phyloP scores from a whole-genome alignment of 2,329 filamentous ascomycete genomes.

The Xylariaceae sp. region DNA sequence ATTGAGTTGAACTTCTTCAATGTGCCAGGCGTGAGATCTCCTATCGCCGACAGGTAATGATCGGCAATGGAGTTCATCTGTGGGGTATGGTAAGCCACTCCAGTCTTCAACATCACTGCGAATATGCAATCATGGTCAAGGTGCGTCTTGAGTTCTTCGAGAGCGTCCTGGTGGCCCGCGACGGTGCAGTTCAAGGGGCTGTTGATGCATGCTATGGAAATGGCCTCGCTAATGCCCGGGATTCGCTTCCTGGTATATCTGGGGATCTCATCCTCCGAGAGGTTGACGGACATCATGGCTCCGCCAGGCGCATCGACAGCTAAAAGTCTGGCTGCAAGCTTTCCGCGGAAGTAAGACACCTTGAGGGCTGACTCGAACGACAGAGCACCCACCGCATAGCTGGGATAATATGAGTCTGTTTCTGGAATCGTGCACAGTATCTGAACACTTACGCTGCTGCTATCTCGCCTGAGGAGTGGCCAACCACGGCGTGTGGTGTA shows the following conservation, averaged over 20 bases:
- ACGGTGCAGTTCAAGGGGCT: constrained; percentile 23
- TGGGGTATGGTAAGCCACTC: constrained; percentile 45
- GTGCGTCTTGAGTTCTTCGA: constrained; percentile 14
- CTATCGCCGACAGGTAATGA: constrained; percentile 30
- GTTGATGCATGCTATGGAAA: constrained; percentile 25
- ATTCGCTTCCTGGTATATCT: constrained; percentile 12
- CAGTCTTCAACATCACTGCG: constrained; percentile 33
- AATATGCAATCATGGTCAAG: constrained; percentile 24
- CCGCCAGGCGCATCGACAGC: constrained; percentile 16
- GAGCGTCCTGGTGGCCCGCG: constrained; percentile 22
- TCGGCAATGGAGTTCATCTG: constrained; percentile 37
- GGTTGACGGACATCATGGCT: constrained; percentile 24
- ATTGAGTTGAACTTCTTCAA: constrained; percentile 31
- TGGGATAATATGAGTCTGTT: too few species aligned
- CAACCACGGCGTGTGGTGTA: constrained; percentile 25
- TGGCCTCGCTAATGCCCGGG: constrained; percentile 14
- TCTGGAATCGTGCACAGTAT: too few species aligned
- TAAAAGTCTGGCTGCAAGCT: constrained; percentile 12
- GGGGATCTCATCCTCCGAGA: constrained; percentile 22
- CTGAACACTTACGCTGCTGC: constrained; percentile 19
- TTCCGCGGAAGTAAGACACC: constrained; percentile 27
- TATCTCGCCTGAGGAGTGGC: constrained; percentile 29
- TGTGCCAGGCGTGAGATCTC: constrained; percentile 32
- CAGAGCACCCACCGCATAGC: constrained; percentile 24
- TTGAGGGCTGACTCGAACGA: constrained; percentile 24